Base-by-base conservation (phyloP, 2,329 filamentous ascomycete species). In the Juglanconis juglandina region DNA sequence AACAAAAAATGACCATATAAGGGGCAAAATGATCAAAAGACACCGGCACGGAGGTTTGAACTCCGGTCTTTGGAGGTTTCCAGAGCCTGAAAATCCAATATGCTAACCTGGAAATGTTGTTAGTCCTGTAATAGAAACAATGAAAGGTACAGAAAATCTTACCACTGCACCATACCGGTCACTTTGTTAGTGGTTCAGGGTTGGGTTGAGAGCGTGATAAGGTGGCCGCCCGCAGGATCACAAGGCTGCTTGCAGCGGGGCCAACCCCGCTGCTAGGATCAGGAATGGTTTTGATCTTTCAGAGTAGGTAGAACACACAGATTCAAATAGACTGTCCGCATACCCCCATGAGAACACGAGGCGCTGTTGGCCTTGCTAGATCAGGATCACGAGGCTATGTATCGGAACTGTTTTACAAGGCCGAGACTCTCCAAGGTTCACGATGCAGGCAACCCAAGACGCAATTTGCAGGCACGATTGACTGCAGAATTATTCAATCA, bases 101-200 rank as follows among this genome's bases (percentile, higher is more conserved):
- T 53, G 52, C 52, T 53, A 46, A 53, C 52, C 52, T 53, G 24
- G 2, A 33, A 33, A n/a, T 30, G 41, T 13, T 24, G 39, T 46
- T 53, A 53, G 52, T 4, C 14, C 48, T 34, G 48, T 34, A 34
- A 24, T 6, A 24, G 7, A 10, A 30, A 24, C 1, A 5, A 11
- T 32, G 24, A 8, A 44, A 24, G 32, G 11, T n/a, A 6, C 17
- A 35, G 7, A 9, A 8, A 33, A 34, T 33, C 52, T 53, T 13
- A 53, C 52, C 52, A 53, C 52, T 53, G 52, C 52, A 53, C 52
- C 39, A 53, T 53, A 53, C 37, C 52, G 52, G 52, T 53, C 24
- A 34, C 9, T n/a, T 42, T 8, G 11, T 41, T 13, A 32, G 37
- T 46, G 30, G 13, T 9, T 53, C n/a, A 32, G 3, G 30, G 10